These are phyloP conservation scores for Rhododendron molle DNA, from an alignment of 148 eudicot genomes.

Conservation along the genomic window DNA sequence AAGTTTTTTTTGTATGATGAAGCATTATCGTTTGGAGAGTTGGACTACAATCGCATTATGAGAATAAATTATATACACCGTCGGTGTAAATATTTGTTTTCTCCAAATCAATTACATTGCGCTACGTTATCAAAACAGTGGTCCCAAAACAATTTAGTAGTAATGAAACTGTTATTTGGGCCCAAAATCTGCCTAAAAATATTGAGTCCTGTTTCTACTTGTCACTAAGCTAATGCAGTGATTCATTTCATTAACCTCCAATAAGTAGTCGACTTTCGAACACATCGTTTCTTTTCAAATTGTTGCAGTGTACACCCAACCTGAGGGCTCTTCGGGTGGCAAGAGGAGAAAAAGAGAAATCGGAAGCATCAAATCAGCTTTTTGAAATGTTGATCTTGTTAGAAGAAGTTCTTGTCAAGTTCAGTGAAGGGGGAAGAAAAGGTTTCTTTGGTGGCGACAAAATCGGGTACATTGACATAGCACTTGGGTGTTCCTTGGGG, in stretches of 20 bases:
- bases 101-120: too few species aligned
- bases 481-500: slow-evolving; percentile 15
- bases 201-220: too few species aligned
- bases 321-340: neutral
- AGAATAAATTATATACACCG: too few species aligned
- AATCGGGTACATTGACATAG: slow-evolving; percentile 9
- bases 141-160: too few species aligned
- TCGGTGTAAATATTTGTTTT: too few species aligned
- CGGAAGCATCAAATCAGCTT: neutral
- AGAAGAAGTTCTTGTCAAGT: slow-evolving; percentile 15
- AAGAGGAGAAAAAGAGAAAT: neutral
- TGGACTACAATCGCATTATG: too few species aligned
- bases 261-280: neutral
- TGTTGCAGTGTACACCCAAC: neutral
- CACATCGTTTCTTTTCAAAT: neutral
- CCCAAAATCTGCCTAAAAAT: too few species aligned
- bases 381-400: slow-evolving; percentile 6
- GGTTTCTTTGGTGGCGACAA: slow-evolving; percentile 20
- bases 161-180: too few species aligned
- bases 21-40: too few species aligned
- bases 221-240: too few species aligned
- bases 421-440: slow-evolving; percentile 5
- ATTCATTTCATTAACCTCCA: neutral
- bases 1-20: too few species aligned
- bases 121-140: too few species aligned